Conservation (phyloP, 345 rosid genomes). For the Tarenaya hassleriana region DNA sequence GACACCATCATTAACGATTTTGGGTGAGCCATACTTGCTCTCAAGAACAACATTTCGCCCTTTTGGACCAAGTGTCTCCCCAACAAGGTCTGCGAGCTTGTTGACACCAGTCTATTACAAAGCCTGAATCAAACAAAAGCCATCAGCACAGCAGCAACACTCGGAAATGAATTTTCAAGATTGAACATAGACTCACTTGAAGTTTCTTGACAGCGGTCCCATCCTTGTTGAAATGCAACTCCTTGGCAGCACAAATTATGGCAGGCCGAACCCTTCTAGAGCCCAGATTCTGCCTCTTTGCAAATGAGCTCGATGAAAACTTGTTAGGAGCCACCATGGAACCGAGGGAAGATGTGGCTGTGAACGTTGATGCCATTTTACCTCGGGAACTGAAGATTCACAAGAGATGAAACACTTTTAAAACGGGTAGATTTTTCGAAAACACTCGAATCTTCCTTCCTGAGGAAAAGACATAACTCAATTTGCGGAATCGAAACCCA, state of each 20-base stretch:
- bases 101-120: conserved; percentile 75
- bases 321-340: conserved; percentile 54
- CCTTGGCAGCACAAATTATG: conserved; percentile 79
- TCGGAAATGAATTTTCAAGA: background rate
- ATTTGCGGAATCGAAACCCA: background rate
- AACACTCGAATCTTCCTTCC: background rate
- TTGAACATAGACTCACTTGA: conserved; percentile 50
- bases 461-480: too few species aligned
- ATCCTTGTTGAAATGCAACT: conserved; percentile 89
- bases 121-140: background rate
- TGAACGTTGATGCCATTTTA: conserved; percentile 73
- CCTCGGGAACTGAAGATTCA: conserved; percentile 20
- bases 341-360: conserved; percentile 65
- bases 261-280: conserved; percentile 41
- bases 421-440: too few species aligned
- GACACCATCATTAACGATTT: conserved; percentile 95
- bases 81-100: conserved; percentile 96
- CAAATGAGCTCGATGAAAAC: conserved; percentile 46
- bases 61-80: conserved; percentile 95
- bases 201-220: conserved; percentile 82
- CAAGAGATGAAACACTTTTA: conserved; percentile 5
- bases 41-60: conserved; percentile 97
- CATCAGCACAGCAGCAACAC: background rate
- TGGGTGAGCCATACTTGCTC: conserved; percentile 98
- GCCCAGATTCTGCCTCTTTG: conserved; percentile 42